Percentiles rank a stretch among this genome's conserved stretches.
Conservation (phyloP, 116 monocot species). For the Papilionanthe hybrid region DNA sequence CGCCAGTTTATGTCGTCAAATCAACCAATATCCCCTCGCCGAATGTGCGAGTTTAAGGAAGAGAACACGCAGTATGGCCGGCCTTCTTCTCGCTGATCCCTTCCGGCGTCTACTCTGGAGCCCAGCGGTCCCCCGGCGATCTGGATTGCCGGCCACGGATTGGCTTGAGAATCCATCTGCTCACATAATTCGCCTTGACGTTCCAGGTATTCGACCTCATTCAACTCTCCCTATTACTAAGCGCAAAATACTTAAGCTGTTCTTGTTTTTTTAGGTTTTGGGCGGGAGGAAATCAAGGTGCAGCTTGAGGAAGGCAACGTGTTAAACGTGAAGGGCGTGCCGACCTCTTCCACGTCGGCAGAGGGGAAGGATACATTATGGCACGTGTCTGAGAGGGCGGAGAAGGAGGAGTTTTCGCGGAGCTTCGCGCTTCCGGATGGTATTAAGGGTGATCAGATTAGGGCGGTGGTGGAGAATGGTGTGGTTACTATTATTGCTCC, state of each 20-base stretch:
- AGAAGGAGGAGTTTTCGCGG: slow-evolving; percentile 44
- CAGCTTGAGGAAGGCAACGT: slow-evolving; percentile 68
- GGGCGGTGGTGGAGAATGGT: slow-evolving; percentile 71
- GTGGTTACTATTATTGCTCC: slow-evolving; percentile 70
- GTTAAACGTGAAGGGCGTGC: slow-evolving; percentile 46
- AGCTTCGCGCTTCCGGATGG: slow-evolving; percentile 54
- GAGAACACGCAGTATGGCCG: slow-evolving; percentile 3
- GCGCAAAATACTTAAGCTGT: too few relatives aligned
- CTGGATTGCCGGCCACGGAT: slow-evolving; percentile 32
- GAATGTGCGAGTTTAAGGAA: neutral
- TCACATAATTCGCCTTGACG: slow-evolving; percentile 67
- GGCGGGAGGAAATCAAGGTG: slow-evolving; percentile 71
- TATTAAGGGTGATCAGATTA: slow-evolving; percentile 53
- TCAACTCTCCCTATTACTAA: neutral
- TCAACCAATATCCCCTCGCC: neutral
- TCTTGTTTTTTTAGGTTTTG: slow-evolving; percentile 32
- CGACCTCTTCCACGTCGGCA: slow-evolving; percentile 15
- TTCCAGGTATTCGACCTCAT: slow-evolving; percentile 40
- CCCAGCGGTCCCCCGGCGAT: slow-evolving; percentile 3
- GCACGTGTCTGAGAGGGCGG: slow-evolving; percentile 55
- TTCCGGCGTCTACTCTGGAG: slow-evolving; percentile 54
- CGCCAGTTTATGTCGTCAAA: neutral
- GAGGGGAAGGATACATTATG: slow-evolving; percentile 45
- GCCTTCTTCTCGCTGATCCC: slow-evolving; percentile 27
- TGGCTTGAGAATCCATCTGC: slow-evolving; percentile 79